Base-by-base conservation (phyloP, 2,329 filamentous ascomycete species). In the Elsinoe fawcettii region DNA sequence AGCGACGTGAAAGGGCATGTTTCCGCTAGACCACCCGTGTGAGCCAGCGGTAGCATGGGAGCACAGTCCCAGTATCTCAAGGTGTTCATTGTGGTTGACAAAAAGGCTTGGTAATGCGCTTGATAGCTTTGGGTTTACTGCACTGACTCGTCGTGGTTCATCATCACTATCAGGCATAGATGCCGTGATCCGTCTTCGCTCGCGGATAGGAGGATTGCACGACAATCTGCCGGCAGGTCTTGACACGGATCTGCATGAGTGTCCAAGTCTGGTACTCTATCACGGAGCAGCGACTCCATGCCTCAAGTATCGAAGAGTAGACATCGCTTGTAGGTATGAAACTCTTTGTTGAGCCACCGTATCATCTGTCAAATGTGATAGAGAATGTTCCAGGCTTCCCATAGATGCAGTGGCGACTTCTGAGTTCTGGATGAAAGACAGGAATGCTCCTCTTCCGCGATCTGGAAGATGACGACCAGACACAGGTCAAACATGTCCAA, bases 101-200 rank as follows among this genome's bases (percentile, higher is more conserved):
- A 49, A 20, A 30, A 49, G 44, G 44, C 44, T 49, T 49, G 44
- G 44, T 49, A n/a, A 16, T 49, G 44, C 44, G n/a, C 44, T 49
- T 49, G 14, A n/a, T 30, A 16, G 23, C n/a, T 49, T 49, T 30
- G 22, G n/a, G 9, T 16, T 14, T 18, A 30, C 11, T 49, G 20
- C 25, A 16, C 44, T 49, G 44, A 49, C 44, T 49, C 44, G 44
- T 32, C 23, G 44, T 30, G 16, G 41, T 44, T 44, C 41, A 49
- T 23, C 44, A 49, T 16, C 23, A 49, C 23, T 20, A 49, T 34
- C 23, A 34, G n/a, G 25, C 46, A 18, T 32, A 20, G 46, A 51
- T 49, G 44, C 41, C 41, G 41, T 44, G 41, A 44, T 44, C 41
- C 22, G 41, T 46, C 41, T 46, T 46, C 18, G 41, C 41, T 46